These are phyloP conservation scores for Apiotrichum veenhuisii DNA, from an alignment of 1,284 basidiomycete genomes.

Conservation along the genomic window DNA sequence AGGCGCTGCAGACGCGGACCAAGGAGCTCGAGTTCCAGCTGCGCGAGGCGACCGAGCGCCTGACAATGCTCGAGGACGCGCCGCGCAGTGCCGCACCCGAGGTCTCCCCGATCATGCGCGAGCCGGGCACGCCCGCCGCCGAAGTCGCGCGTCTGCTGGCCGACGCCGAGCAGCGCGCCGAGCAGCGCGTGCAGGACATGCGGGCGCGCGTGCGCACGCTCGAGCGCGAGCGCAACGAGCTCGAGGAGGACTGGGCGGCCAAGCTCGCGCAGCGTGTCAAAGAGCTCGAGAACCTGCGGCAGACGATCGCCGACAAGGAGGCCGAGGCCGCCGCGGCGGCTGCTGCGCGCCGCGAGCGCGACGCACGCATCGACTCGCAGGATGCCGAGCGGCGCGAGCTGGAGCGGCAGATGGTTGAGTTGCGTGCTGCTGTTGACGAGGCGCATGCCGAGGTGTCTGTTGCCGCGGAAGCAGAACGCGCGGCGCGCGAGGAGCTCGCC, in stretches of 20 bases:
- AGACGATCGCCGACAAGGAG: conserved; percentile 56
- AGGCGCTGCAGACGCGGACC: conserved; percentile 68
- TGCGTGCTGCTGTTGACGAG: conserved; percentile 51
- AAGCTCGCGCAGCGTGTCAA: conserved; percentile 56
- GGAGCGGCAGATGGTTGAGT: conserved; percentile 52
- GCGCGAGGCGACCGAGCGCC: conserved; percentile 68
- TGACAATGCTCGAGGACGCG: conserved; percentile 64
- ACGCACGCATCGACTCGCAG: conserved; percentile 57
- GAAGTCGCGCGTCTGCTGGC: conserved; percentile 74
- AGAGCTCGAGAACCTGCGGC: conserved; percentile 70
- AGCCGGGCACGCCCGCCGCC: conserved; percentile 49
- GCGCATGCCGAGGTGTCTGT: conserved; percentile 53
- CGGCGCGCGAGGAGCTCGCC: conserved; percentile 48
- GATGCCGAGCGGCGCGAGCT: conserved; percentile 58
- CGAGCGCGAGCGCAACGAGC: conserved; percentile 49
- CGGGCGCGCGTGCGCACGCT: conserved; percentile 50
- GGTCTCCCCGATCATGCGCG: background rate
- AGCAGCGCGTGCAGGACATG: conserved; percentile 67
- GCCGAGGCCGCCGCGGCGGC: conserved; percentile 54
- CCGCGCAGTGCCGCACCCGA: background rate
- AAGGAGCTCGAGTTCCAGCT: conserved; percentile 81
- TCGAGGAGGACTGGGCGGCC: conserved; percentile 77
- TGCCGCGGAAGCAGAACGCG: conserved; percentile 49
- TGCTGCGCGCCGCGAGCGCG: conserved; percentile 59
- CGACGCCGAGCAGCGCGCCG: conserved; percentile 70